Conservation (phyloP, 2,329 filamentous ascomycete species). For the Dichotomopilus funicola region DNA sequence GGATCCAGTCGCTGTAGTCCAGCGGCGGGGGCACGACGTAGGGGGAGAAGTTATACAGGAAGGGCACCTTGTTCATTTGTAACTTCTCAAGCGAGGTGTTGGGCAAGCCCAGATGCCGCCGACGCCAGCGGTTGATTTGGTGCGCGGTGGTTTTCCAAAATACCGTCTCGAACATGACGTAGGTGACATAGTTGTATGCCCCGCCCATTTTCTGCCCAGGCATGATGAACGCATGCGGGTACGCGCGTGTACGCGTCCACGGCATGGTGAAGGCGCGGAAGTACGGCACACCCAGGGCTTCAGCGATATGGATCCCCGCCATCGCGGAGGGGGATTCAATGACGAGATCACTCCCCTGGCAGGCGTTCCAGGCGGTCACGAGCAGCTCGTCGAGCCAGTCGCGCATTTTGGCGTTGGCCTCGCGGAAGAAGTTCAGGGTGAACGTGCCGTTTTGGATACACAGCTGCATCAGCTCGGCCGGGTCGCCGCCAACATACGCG, state of each 20-base stretch:
- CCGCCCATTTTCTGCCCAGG: slow-evolving; percentile 92
- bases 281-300: slow-evolving; percentile 87
- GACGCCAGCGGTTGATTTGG: slow-evolving; percentile 90
- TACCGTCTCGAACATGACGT: slow-evolving; percentile 91
- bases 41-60: slow-evolving; percentile 94
- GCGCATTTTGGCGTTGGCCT: slow-evolving; percentile 81
- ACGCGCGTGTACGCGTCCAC: slow-evolving; percentile 91
- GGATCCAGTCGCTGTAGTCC: slow-evolving; percentile 96
- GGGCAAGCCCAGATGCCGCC: slow-evolving; percentile 68
- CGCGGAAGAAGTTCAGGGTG: slow-evolving; percentile 80
- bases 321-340: slow-evolving; percentile 96
- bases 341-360: slow-evolving; percentile 78
- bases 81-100: slow-evolving; percentile 82
- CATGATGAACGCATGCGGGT: slow-evolving; percentile 93
- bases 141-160: slow-evolving; percentile 92
- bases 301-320: slow-evolving; percentile 95
- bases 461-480: slow-evolving; percentile 87
- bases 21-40: slow-evolving; percentile 89
- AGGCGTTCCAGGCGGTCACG: slow-evolving; percentile 72
- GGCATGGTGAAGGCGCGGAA: slow-evolving; percentile 98
- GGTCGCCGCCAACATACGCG: slow-evolving; percentile 79
- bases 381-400: slow-evolving; percentile 92
- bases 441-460: slow-evolving; percentile 98
- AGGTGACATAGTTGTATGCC: slow-evolving; percentile 89
- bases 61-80: slow-evolving; percentile 96